These are phyloP conservation scores for Globisporangium spinosum DNA, from an alignment of 352 stramenopile species.

Conservation along the genomic window DNA sequence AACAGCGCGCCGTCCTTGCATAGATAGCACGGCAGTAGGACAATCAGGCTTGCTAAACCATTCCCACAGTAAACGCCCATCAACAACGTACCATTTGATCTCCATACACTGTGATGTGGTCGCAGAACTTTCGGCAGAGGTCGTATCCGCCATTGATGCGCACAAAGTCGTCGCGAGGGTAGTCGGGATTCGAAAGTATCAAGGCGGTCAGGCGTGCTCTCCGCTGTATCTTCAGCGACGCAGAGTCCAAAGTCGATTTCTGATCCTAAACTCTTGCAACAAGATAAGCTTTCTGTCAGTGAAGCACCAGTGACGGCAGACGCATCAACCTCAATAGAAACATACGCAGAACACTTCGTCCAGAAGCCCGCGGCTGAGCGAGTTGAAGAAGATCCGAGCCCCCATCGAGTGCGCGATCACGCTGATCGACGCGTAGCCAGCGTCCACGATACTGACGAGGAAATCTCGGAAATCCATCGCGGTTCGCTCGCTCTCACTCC, in stretches of 20 bases:
- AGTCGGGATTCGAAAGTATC: conserved; percentile 81
- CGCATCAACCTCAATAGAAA: not conserved
- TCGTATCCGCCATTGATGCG: conserved; percentile 54
- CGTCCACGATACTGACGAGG: conserved; percentile 27
- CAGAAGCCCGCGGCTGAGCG: conserved; percentile 17
- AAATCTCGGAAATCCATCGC: conserved; percentile 30
- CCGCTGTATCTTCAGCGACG: not conserved
- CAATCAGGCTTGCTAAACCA: too few species aligned
- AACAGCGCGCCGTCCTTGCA: conserved; percentile 63
- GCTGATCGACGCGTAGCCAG: conserved; percentile 35
- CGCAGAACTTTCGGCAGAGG: conserved; percentile 46
- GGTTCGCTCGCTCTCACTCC: conserved; percentile 28
- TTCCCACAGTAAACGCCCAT: too few species aligned
- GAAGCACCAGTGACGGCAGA: not conserved
- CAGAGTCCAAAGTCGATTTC: not conserved
- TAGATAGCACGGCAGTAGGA: not conserved
- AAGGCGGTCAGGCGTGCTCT: conserved; percentile 40
- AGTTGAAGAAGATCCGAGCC: conserved; percentile 32
- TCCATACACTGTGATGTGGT: conserved; percentile 71
- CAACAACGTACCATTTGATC: conserved; percentile 36
- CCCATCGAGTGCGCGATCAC: conserved; percentile 42
- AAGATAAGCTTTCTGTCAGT: not conserved
- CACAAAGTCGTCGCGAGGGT: conserved; percentile 59
- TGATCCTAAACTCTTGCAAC: not conserved
- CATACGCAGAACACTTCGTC: conserved; percentile 27